Percentiles rank a stretch among this genome's conserved stretches.
These are phyloP conservation scores for Fusarium sp. DNA, from an alignment of 2,329 filamentous ascomycete genomes.

Conservation along the genomic window DNA sequence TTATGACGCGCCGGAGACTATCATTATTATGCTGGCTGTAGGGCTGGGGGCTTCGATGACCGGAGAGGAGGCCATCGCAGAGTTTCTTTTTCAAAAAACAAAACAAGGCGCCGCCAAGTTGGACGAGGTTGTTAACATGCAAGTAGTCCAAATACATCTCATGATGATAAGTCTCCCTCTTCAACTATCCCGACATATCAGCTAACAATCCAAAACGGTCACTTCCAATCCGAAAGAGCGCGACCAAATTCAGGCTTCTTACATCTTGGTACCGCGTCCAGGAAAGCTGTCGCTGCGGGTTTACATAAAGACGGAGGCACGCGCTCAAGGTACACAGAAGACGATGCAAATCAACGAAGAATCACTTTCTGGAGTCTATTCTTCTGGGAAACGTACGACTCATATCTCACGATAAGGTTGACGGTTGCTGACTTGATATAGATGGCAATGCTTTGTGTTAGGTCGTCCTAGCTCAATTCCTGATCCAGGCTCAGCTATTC, in stretches of 20 bases:
- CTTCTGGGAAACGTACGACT: slow-evolving; percentile 60
- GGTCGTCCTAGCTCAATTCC: slow-evolving; percentile 60
- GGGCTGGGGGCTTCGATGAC: slow-evolving; percentile 57
- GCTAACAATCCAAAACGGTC: slow-evolving; percentile 52
- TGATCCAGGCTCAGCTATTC: slow-evolving; percentile 56
- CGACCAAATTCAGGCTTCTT: slow-evolving; percentile 61
- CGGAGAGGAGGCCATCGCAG: slow-evolving; percentile 57
- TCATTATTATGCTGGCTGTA: slow-evolving; percentile 57
- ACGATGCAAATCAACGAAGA: slow-evolving; percentile 56
- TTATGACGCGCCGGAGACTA: slow-evolving; percentile 55
- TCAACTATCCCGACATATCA: neutral
- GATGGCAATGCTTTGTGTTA: slow-evolving; percentile 61
- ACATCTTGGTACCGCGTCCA: slow-evolving; percentile 57
- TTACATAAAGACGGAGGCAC: slow-evolving; percentile 60
- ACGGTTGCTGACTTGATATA: slow-evolving; percentile 33
- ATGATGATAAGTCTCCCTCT: slow-evolving; percentile 60
- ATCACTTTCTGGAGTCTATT: slow-evolving; percentile 57
- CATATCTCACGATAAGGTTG: neutral
- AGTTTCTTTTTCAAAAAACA: slow-evolving; percentile 61
- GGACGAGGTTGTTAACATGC: slow-evolving; percentile 62
- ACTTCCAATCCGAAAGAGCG: slow-evolving; percentile 61
- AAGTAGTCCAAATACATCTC: slow-evolving; percentile 60
- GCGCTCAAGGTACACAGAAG: slow-evolving; percentile 50
- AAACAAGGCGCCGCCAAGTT: slow-evolving; percentile 56
- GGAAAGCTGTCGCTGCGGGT: slow-evolving; percentile 61